Evolutionary conservation across 768 basidiomycete genomes (phyloP).

Genomic region (Sporobolomyces pararoseus): DNA sequence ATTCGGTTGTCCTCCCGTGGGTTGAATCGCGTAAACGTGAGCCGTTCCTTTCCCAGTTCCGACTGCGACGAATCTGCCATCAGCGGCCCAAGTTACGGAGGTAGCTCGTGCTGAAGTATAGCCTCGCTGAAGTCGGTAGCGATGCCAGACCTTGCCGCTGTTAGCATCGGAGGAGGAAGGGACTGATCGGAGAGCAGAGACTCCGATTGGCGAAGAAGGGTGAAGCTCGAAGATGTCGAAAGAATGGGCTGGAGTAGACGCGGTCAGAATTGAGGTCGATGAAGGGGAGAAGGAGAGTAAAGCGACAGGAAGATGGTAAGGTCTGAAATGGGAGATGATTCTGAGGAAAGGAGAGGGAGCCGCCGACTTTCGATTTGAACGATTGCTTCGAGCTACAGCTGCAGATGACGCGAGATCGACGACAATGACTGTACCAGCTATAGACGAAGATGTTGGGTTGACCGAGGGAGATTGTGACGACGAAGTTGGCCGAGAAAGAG

Average conservation of each 20-base stretch:
- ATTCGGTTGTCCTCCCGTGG: constrained; percentile 30
- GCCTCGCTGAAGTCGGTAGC: constrained; percentile 42
- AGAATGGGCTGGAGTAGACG: constrained; percentile 28
- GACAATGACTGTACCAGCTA: constrained; percentile 32
- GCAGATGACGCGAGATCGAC: constrained; percentile 31
- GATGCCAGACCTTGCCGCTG: constrained; percentile 43
- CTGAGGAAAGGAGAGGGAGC: neutral
- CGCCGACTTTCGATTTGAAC: neutral
- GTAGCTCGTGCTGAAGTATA: constrained; percentile 26
- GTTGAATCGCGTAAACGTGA: constrained; percentile 39
- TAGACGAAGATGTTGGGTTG: neutral
- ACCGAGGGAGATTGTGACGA: neutral
- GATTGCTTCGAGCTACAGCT: neutral
- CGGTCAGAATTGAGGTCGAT: constrained; percentile 27
- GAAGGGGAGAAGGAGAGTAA: constrained; percentile 42
- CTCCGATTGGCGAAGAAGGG: constrained; percentile 24
- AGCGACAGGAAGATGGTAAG: constrained; percentile 33
- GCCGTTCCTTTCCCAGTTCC: constrained; percentile 38
- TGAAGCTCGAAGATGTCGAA: constrained; percentile 45
- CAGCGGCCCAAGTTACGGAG: constrained; percentile 25
- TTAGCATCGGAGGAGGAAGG: neutral
- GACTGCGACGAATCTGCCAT: constrained; percentile 39
- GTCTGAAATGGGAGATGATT: constrained; percentile 40
- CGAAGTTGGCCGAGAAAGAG: neutral
- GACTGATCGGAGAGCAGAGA: neutral